Evolutionary conservation across 2,329 filamentous ascomycete genomes (phyloP).

Genomic region (Stagonosporopsis rhizophila): DNA sequence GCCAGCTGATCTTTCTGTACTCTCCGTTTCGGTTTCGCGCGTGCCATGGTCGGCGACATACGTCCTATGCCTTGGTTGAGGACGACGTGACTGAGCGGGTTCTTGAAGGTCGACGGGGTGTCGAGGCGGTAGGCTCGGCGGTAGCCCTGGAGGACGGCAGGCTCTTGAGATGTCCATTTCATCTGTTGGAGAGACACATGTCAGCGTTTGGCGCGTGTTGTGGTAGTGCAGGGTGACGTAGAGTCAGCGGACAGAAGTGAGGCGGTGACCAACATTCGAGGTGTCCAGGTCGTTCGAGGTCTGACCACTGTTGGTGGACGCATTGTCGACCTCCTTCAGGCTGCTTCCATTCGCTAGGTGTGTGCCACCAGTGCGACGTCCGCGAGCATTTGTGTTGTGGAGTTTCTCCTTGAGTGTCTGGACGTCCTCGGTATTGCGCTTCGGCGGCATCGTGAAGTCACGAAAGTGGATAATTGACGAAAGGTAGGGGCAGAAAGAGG

Average conservation of each 20-base stretch:
- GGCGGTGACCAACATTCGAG: conserved; percentile 43
- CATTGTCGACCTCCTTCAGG: conserved; percentile 50
- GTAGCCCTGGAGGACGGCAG: conserved; percentile 75
- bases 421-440: conserved; percentile 49
- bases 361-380: conserved; percentile 44
- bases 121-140: conserved; percentile 75
- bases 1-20: conserved; percentile 77
- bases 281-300: conserved; percentile 37
- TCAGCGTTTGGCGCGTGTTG: conserved; percentile 22
- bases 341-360: conserved; percentile 42
- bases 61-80: conserved; percentile 68
- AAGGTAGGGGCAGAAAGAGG: neutral
- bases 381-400: conserved; percentile 49
- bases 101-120: conserved; percentile 72
- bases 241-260: conserved; percentile 9
- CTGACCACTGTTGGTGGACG: conserved; percentile 46
- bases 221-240: neutral
- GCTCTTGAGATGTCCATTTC: conserved; percentile 72
- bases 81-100: conserved; percentile 57
- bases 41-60: conserved; percentile 78
- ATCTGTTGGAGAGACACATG: conserved; percentile 49
- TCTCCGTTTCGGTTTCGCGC: conserved; percentile 67
- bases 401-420: conserved; percentile 53
- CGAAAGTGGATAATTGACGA: conserved; percentile 11
- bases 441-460: conserved; percentile 48